phyloP scores from a whole-genome alignment of 2,329 filamentous ascomycete species.

The Nectriaceae sp. region DNA sequence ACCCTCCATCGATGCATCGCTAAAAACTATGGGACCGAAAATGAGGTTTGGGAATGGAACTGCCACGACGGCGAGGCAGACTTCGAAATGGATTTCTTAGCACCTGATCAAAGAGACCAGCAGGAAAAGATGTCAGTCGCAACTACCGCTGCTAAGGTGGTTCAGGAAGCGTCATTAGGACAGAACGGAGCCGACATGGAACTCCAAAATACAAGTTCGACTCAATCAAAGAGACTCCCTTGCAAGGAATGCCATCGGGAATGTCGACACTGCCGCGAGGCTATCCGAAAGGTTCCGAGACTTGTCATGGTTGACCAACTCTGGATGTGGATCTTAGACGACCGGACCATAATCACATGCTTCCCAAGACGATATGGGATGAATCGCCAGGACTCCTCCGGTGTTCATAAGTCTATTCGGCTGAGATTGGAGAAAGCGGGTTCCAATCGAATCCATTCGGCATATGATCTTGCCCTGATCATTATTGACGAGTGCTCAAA shows the following conservation, averaged over 20 bases:
- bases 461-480: slow-evolving; percentile 33
- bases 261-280: background rate
- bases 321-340: slow-evolving; percentile 46
- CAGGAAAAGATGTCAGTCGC: background rate
- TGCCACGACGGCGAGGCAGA: background rate
- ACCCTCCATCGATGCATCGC: background rate
- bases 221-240: background rate
- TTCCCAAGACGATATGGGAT: slow-evolving; percentile 46
- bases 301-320: slow-evolving; percentile 47
- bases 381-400: slow-evolving; percentile 41
- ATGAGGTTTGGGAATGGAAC: background rate
- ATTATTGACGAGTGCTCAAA: slow-evolving; percentile 44
- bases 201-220: background rate
- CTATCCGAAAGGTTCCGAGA: slow-evolving; percentile 6
- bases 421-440: slow-evolving; percentile 27
- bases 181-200: background rate
- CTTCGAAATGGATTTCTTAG: too few relatives aligned
- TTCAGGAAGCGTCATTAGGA: background rate
- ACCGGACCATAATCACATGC: slow-evolving; percentile 37
- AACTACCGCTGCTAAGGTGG: background rate
- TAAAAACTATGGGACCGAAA: background rate
- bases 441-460: slow-evolving; percentile 36
- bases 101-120: too few relatives aligned
- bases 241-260: background rate
- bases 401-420: slow-evolving; percentile 43